These are phyloP conservation scores for Dittrichia graveolens DNA, from an alignment of 129 eudicot species.

Conservation along the genomic window DNA sequence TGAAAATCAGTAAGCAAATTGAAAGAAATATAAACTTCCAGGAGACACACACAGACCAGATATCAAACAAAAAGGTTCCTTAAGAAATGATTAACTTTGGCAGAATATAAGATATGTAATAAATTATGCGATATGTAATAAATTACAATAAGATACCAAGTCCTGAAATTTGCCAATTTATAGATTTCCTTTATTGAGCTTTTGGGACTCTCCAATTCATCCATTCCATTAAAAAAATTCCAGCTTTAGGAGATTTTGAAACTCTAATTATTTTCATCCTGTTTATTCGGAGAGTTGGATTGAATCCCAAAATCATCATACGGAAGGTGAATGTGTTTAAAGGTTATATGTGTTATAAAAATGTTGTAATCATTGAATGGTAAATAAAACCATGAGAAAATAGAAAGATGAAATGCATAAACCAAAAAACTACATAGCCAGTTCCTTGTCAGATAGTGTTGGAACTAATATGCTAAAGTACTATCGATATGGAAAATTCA, in stretches of 20 bases:
- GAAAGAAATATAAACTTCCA: not conserved
- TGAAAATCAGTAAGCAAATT: constrained; percentile 4
- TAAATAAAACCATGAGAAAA: not conserved
- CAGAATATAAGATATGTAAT: not conserved
- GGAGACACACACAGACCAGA: constrained; percentile 6
- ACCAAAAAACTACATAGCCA: not conserved
- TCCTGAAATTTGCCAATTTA: too few relatives aligned
- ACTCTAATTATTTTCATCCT: too few relatives aligned
- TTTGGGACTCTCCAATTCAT: too few relatives aligned
- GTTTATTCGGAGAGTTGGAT: too few relatives aligned
- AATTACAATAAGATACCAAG: too few relatives aligned
- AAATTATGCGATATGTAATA: not conserved
- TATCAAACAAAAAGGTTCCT: not conserved
- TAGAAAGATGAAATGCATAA: constrained; percentile 1
- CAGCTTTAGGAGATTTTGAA: too few relatives aligned
- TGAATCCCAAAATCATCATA: too few relatives aligned
- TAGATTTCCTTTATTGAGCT: too few relatives aligned
- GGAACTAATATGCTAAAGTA: not conserved
- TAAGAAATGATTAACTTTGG: not conserved
- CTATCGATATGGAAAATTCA: not conserved
- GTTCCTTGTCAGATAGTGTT: not conserved
- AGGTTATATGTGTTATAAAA: too few relatives aligned
- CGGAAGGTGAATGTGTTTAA: too few relatives aligned
- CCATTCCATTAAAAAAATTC: too few relatives aligned
- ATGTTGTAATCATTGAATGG: not conserved